These are phyloP conservation scores for Pestalotiopsis sp. DNA, from an alignment of 2,329 filamentous ascomycete species.

Conservation along the genomic window DNA sequence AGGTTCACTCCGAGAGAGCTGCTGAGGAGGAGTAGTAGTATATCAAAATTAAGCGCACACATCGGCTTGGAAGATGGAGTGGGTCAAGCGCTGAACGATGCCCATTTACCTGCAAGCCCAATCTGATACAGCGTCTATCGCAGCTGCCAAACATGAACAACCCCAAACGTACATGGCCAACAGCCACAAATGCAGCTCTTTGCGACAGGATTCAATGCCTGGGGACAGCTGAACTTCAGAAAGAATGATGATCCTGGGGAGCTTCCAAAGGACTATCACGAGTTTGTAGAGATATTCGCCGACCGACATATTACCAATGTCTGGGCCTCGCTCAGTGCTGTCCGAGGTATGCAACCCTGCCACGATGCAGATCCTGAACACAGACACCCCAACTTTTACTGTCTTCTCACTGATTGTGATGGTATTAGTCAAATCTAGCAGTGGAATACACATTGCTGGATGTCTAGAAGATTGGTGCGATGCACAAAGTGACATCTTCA, in stretches of 20 bases:
- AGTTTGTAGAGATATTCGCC: neutral
- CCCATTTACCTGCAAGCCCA: neutral
- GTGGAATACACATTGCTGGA: neutral
- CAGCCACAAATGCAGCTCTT: conserved; percentile 49
- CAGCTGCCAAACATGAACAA: neutral
- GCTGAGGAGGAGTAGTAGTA: too few species aligned
- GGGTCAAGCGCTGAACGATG: too few species aligned
- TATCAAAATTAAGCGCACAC: too few species aligned
- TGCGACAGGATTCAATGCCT: conserved; percentile 62
- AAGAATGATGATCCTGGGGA: neutral
- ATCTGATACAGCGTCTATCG: neutral
- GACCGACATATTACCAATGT: neutral
- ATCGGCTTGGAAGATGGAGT: too few species aligned
- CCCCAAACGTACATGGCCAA: neutral
- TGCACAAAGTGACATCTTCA: conserved; percentile 34
- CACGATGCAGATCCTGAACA: neutral
- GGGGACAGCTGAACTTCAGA: conserved; percentile 53
- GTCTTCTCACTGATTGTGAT: neutral
- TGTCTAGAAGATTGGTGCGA: conserved; percentile 45
- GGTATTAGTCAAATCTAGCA: neutral
- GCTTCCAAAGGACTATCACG: neutral
- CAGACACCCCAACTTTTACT: neutral
- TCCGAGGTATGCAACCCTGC: neutral
- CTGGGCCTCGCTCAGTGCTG: neutral
- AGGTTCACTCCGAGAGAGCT: too few species aligned